Conservation (phyloP, 2,329 filamentous ascomycete genomes). For the Camptophora hylomeconis region DNA sequence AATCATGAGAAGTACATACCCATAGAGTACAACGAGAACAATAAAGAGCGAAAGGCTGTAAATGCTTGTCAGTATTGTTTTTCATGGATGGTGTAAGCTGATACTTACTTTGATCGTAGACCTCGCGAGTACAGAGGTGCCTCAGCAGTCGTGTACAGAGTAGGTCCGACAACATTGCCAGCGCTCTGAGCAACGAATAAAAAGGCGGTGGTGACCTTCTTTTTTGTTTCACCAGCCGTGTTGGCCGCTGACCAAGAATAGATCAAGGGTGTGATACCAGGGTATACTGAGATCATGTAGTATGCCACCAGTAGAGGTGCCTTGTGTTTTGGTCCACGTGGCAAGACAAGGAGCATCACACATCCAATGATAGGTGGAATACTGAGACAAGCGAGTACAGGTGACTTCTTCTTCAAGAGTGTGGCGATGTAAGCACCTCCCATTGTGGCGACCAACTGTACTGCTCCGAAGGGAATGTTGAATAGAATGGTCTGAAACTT, state of each 20-base stretch:
- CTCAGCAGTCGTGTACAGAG: slow-evolving; percentile 49
- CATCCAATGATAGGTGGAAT: slow-evolving; percentile 45
- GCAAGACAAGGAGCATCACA: slow-evolving; percentile 39
- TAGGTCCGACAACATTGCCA: slow-evolving; percentile 51
- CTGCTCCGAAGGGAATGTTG: slow-evolving; percentile 20
- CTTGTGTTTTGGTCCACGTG: slow-evolving; percentile 33
- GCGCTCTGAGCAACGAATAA: slow-evolving; percentile 53
- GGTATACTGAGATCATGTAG: slow-evolving; percentile 46
- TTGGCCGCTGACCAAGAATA: slow-evolving; percentile 57
- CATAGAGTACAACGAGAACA: slow-evolving; percentile 43
- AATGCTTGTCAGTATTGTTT: slow-evolving; percentile 5
- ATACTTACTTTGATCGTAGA: slow-evolving; percentile 40
- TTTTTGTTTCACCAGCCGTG: slow-evolving; percentile 56
- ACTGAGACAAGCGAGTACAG: slow-evolving; percentile 41
- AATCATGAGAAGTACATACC: too few species aligned
- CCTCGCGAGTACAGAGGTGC: slow-evolving; percentile 46
- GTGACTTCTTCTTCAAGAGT: slow-evolving; percentile 41
- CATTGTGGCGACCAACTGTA: slow-evolving; percentile 48
- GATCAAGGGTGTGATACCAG: slow-evolving; percentile 50
- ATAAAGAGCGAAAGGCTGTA: slow-evolving; percentile 44
- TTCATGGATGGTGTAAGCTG: neutral
- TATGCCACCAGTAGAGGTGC: slow-evolving; percentile 43
- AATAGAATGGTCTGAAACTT: slow-evolving; percentile 15
- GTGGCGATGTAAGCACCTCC: slow-evolving; percentile 45
- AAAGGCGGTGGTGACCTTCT: slow-evolving; percentile 51